phyloP scores from a whole-genome alignment of 805 yeast genomes.

The Kuraishia molischiana region DNA sequence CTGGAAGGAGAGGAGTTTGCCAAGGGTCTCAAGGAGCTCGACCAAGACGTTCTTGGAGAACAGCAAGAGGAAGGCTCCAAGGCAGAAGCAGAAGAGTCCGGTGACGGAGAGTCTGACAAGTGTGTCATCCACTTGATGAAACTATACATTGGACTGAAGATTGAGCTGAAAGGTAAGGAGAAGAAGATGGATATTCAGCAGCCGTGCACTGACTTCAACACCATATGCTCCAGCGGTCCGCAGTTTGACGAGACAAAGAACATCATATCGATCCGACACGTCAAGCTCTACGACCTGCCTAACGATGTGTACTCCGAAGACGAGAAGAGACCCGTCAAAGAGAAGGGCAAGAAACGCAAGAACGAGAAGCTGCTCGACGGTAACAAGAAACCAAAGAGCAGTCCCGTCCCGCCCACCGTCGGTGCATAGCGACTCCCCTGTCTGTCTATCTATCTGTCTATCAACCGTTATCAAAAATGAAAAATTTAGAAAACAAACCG shows the following conservation, averaged over 20 bases:
- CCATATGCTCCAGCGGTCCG: slow-evolving; percentile 65
- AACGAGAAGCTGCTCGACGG: slow-evolving; percentile 11
- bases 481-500: too few species aligned
- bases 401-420: not conserved
- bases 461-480: too few species aligned
- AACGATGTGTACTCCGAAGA: slow-evolving; percentile 72
- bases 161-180: slow-evolving; percentile 40
- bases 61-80: slow-evolving; percentile 16
- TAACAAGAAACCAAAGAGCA: not conserved
- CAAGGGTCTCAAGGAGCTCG: slow-evolving; percentile 20
- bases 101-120: slow-evolving; percentile 13
- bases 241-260: slow-evolving; percentile 52
- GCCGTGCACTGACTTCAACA: slow-evolving; percentile 86
- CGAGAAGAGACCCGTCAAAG: slow-evolving; percentile 66
- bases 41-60: slow-evolving; percentile 23
- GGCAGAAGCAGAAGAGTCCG: slow-evolving; percentile 5
- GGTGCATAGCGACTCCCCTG: not conserved
- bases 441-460: too few species aligned
- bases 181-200: slow-evolving; percentile 74
- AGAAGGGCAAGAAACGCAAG: slow-evolving; percentile 43
- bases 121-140: slow-evolving; percentile 51
- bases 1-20: slow-evolving; percentile 39
- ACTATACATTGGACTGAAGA: slow-evolving; percentile 69
- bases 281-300: slow-evolving; percentile 74
- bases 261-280: slow-evolving; percentile 59